Percentiles rank a stretch among this genome's conserved stretches.
phyloP scores from a whole-genome alignment of 768 basidiomycete species.

The Antrodiella citrinella region DNA sequence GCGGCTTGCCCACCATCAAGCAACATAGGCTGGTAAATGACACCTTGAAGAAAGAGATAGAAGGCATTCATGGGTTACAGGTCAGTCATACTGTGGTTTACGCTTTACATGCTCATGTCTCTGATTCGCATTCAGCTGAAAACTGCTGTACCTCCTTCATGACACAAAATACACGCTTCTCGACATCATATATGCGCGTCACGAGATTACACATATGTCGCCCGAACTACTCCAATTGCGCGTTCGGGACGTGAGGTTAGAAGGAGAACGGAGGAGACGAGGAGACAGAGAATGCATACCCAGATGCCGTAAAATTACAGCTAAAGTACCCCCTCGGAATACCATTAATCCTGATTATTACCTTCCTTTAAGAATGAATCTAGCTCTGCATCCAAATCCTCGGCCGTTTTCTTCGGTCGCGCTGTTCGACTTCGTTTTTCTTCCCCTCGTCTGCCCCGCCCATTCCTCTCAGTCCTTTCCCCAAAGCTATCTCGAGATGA shows the following conservation, averaged over 20 bases:
- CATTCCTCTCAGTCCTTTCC: constrained; percentile 15
- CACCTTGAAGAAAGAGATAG: constrained; percentile 80
- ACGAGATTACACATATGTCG: too few species aligned
- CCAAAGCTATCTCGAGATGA: constrained; percentile 15
- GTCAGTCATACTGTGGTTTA: constrained; percentile 32
- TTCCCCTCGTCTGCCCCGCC: constrained; percentile 18
- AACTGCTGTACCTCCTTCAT: constrained; percentile 13
- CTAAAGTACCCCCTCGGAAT: neutral
- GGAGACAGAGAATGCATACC: too few species aligned
- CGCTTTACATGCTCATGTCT: neutral
- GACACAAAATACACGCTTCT: neutral
- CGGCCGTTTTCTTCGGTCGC: constrained; percentile 49
- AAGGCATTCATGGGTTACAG: constrained; percentile 89
- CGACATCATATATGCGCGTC: too few species aligned
- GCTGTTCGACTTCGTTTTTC: constrained; percentile 26
- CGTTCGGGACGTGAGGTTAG: too few species aligned
- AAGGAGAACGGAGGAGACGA: too few species aligned
- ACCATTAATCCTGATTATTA: neutral
- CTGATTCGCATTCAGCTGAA: constrained; percentile 12
- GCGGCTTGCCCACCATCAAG: constrained; percentile 79
- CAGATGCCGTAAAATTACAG: neutral
- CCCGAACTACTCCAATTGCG: too few species aligned
- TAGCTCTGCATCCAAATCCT: constrained; percentile 77
- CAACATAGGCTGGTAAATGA: constrained; percentile 91
- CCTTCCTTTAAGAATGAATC: constrained; percentile 65